These are phyloP conservation scores for Porphyridium purpureum DNA, from an alignment of 23 red algal genomes.

Conservation along the genomic window DNA sequence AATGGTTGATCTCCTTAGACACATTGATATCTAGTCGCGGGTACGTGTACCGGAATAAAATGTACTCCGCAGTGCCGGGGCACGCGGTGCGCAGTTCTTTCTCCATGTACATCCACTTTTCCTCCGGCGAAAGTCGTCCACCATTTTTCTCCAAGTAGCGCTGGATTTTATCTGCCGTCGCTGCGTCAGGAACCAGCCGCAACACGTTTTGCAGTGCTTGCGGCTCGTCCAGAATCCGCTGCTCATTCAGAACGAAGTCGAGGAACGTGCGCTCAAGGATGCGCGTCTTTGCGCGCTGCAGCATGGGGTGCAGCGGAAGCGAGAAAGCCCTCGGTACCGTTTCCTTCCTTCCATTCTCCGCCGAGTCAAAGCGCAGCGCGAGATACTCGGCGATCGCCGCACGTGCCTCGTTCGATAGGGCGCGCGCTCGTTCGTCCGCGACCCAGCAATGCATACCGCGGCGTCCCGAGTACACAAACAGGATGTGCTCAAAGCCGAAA, in stretches of 20 bases:
- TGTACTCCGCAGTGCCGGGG: conserved; percentile 12
- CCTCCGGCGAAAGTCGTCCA: conserved; percentile 2
- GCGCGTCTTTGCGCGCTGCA: conserved; percentile 16
- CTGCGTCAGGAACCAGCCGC: neutral
- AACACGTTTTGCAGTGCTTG: conserved; percentile 1
- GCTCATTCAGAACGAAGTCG: conserved; percentile 18
- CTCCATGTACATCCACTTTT: conserved; percentile 45
- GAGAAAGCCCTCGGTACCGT: conserved; percentile 17
- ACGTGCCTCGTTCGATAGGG: conserved; percentile 67
- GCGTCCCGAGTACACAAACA: conserved; percentile 91
- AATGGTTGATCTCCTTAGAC: conserved; percentile 61
- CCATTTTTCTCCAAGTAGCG: too few relatives aligned
- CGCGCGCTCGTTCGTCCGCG: conserved; percentile 56
- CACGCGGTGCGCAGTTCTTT: conserved; percentile 12
- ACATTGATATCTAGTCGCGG: conserved; percentile 87
- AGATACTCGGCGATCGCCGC: conserved; percentile 61
- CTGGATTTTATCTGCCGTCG: too few relatives aligned
- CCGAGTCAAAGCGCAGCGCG: conserved; percentile 25
- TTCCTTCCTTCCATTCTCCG: conserved; percentile 16
- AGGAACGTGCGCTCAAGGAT: conserved; percentile 13
- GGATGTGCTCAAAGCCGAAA: conserved; percentile 67
- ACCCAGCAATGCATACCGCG: conserved; percentile 94
- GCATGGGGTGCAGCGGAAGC: conserved; percentile 31
- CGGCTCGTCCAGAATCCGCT: conserved; percentile 11
- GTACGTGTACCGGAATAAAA: conserved; percentile 67